Base-by-base conservation (phyloP, 768 basidiomycete species). In the Tubosaeta sp. region DNA sequence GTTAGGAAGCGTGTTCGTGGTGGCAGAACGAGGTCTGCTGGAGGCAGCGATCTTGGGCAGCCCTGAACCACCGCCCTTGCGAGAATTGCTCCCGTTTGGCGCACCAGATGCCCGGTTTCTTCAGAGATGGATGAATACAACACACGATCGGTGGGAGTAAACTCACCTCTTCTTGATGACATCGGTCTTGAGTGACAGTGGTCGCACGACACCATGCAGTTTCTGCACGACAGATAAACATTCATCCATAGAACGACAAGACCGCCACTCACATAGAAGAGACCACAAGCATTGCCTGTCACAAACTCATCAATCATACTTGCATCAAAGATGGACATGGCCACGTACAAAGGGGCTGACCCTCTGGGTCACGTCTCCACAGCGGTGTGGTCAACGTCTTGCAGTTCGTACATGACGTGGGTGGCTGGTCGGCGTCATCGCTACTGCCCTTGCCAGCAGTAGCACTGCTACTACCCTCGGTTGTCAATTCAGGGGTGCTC, bases 361-460 rank as follows among this genome's bases (percentile, higher is more conserved):
- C 92, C 62, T 95, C 92, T 1, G 92, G 90, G 72, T 95, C 91
- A 56, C 92, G 75, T 68, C 92, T 79, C 92, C 92, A 95, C 43
- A 95, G 72, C 9, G 92, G 92, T 35, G 95, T 97, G 65, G 93
- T 97, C 12, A 91, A 95, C 50, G 95, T 97, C 61, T 90, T 86
- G 69, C 95, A 97, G 65, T 97, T 97, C 6, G 90, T 92, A 68
- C 95, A 97, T 27, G 89, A 74, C 2, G 92, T 97, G 9, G 86
- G 91, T 7, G 82, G 66, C 52, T 79, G 76, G 43, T 90, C 88
- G 47, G 77, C 81, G 50, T 88, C 86, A 55, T 86, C 90, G 44
- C 75, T 75, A 39, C 67, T 73, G 25, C 73, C 74, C 58, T 75
- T 77, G 51, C 22, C 22, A 22, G 59, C 62, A 51, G 58, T 63